phyloP scores from a whole-genome alignment of 23 red algal species.

The Gracilaria vermiculophylla region DNA sequence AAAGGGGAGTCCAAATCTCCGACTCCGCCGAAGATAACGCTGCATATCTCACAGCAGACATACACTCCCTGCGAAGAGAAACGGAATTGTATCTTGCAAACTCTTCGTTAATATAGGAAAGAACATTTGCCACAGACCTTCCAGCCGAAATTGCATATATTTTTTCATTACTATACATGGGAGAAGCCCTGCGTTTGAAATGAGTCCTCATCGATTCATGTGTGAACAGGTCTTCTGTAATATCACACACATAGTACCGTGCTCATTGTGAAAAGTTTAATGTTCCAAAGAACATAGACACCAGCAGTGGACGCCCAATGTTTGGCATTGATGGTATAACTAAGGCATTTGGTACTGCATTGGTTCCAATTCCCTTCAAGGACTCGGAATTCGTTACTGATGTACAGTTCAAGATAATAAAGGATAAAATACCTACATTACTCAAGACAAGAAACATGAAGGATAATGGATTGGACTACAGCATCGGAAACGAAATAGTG shows the following conservation, averaged over 20 bases:
- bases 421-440: neutral
- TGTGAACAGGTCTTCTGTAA: slow-evolving; percentile 11
- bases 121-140: neutral
- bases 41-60: neutral
- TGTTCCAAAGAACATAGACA: neutral
- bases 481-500: neutral
- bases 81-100: neutral
- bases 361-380: slow-evolving; percentile 8
- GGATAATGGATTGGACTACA: neutral
- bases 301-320: neutral
- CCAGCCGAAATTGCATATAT: neutral
- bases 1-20: no score
- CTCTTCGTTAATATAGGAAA: slow-evolving; percentile 4
- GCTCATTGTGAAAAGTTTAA: neutral
- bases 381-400: neutral
- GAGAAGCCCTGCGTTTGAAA: neutral
- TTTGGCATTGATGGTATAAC: slow-evolving; percentile 4
- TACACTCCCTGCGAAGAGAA: neutral
- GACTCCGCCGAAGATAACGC: neutral
- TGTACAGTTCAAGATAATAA: neutral
- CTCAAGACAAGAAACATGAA: neutral
- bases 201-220: neutral
- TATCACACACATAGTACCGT: neutral
- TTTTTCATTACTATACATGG: neutral
- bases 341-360: neutral